phyloP scores from a whole-genome alignment of 345 rosid genomes.

The Chamaenerion angustifolium region DNA sequence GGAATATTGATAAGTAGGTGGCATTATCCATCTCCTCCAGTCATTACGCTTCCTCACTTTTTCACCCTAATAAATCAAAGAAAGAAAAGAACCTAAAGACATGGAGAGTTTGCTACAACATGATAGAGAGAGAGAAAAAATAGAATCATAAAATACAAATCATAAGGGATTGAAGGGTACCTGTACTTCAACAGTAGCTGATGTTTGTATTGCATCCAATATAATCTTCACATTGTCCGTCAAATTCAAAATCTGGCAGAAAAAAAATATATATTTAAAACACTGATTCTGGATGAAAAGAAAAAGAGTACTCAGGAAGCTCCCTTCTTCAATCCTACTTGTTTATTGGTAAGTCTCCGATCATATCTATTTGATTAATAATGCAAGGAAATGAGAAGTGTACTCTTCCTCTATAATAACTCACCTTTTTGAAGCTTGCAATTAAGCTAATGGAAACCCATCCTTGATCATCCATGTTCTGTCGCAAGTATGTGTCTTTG shows the following conservation, averaged over 20 bases:
- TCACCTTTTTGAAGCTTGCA: slow-evolving; percentile 83
- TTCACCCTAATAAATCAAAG: slow-evolving; percentile 58
- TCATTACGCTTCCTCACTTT: slow-evolving; percentile 47
- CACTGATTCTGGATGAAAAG: no score
- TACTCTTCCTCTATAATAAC: slow-evolving; percentile 3
- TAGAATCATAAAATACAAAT: not conserved
- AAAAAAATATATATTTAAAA: slow-evolving; percentile 4
- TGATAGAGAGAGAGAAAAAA: no score
- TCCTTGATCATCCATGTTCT: slow-evolving; percentile 80
- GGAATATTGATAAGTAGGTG: slow-evolving; percentile 21
- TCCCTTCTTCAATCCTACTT: no score
- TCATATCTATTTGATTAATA: no score
- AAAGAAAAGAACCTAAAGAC: not conserved
- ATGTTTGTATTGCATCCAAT: slow-evolving; percentile 54
- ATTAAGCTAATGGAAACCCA: slow-evolving; percentile 57
- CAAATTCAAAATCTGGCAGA: slow-evolving; percentile 43
- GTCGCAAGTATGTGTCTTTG: slow-evolving; percentile 63
- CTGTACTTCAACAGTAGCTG: slow-evolving; percentile 68
- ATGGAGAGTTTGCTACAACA: no score
- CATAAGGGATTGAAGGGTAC: slow-evolving; percentile 18
- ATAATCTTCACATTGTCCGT: slow-evolving; percentile 52
- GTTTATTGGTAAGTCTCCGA: no score
- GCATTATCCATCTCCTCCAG: slow-evolving; percentile 59
- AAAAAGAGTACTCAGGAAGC: no score
- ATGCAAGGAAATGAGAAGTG: no score